phyloP scores from a whole-genome alignment of 1,139 yeast species.

The Protomyces macrosporus region DNA sequence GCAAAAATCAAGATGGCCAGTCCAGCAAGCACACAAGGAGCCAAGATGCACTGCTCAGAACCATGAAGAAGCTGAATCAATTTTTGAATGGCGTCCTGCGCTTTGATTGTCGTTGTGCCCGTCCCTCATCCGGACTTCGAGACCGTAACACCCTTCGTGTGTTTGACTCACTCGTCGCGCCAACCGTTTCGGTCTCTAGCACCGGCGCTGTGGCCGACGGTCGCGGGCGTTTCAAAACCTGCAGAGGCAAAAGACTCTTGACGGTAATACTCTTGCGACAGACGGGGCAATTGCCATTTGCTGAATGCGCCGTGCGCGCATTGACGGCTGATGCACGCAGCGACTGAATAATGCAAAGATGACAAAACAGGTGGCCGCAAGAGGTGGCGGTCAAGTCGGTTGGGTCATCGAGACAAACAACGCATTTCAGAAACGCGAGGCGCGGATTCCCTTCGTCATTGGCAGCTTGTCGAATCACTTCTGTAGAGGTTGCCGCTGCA shows the following conservation, averaged over 20 bases:
- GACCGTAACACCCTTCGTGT: too few relatives aligned
- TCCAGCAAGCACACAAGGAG: too few relatives aligned
- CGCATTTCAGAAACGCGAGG: constrained; percentile 15
- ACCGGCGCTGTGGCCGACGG: background rate
- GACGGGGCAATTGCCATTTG: constrained; percentile 14
- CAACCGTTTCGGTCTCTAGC: too few relatives aligned
- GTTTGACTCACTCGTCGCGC: too few relatives aligned
- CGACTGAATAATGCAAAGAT: constrained; percentile 5
- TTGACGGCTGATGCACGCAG: background rate
- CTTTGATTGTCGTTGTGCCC: too few relatives aligned
- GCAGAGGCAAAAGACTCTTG: constrained; percentile 15
- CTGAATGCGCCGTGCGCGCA: constrained; percentile 2
- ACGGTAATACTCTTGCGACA: constrained; percentile 11
- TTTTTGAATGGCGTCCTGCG: too few relatives aligned
- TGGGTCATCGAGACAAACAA: constrained; percentile 21
- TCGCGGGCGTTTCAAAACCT: constrained; percentile 3
- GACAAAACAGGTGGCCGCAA: constrained; percentile 23
- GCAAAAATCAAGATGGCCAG: too few relatives aligned
- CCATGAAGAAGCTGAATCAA: too few relatives aligned
- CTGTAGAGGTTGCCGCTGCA: background rate
- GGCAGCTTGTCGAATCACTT: constrained; percentile 6
- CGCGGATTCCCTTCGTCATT: constrained; percentile 16
- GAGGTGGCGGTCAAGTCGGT: constrained; percentile 24
- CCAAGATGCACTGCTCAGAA: too few relatives aligned
- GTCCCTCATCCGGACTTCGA: too few relatives aligned